Conservation (phyloP, 176 grass and related monocot genomes). For the Secale cereale region DNA sequence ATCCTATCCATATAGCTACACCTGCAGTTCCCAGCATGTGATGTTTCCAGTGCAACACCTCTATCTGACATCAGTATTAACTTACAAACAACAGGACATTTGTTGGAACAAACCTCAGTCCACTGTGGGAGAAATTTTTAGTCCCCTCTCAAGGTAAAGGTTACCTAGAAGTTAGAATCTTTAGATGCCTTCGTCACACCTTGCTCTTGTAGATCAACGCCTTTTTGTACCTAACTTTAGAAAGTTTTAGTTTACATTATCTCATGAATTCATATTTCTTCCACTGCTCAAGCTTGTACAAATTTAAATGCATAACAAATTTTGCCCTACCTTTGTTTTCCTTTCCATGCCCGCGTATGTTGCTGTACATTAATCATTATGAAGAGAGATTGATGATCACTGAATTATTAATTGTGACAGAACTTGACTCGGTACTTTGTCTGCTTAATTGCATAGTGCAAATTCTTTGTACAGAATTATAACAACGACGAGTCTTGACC, state of each 20-base stretch:
- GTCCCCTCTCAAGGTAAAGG: constrained; percentile 75
- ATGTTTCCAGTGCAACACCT: neutral
- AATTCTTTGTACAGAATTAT: constrained; percentile 20
- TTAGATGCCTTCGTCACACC: neutral
- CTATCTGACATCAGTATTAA: neutral
- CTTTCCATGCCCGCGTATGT: neutral
- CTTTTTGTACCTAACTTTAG: neutral
- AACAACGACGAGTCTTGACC: constrained; percentile 12
- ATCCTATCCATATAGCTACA: neutral
- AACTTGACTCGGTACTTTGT: neutral
- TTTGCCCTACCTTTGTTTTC: neutral
- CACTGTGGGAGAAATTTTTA: constrained; percentile 77
- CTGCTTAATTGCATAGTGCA: neutral
- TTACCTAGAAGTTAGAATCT: constrained; percentile 28
- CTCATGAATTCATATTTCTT: constrained; percentile 3
- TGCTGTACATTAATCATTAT: neutral
- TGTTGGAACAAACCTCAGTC: constrained; percentile 95
- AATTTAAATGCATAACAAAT: constrained; percentile 1
- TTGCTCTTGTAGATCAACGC: neutral
- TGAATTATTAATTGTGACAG: neutral
- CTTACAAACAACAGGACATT: constrained; percentile 67
- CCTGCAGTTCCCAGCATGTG: neutral
- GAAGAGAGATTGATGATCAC: neutral
- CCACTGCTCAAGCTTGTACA: neutral
- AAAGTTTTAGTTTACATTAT: neutral